A percentile compares a stretch with the other conserved stretches of the same genome.
Evolutionary conservation across 495 filamentous ascomycete species (phyloP).

Genomic region (Cercophora newfieldiana): DNA sequence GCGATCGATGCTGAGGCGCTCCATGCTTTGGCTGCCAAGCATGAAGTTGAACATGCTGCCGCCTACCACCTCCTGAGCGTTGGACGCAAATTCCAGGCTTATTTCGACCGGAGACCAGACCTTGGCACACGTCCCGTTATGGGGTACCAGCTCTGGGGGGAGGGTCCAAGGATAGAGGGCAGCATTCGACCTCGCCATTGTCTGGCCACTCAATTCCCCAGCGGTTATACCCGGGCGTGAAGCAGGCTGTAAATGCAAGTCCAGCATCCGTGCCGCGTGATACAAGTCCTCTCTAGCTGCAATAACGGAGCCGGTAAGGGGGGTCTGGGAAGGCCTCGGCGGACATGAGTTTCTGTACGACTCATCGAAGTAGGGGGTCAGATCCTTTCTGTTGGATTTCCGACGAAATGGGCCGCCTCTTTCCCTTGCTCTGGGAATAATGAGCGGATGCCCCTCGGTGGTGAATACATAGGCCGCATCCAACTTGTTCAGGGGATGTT

Average conservation of each 20-base stretch:
- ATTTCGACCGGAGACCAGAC: conserved; percentile 56
- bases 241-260: conserved; percentile 66
- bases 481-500: conserved; percentile 82
- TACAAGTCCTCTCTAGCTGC: conserved; percentile 86
- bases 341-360: conserved; percentile 60
- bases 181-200: conserved; percentile 56
- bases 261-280: conserved; percentile 83
- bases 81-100: conserved; percentile 78
- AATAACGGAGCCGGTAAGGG: conserved; percentile 72
- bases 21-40: conserved; percentile 47
- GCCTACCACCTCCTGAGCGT: conserved; percentile 55
- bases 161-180: conserved; percentile 92
- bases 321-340: conserved; percentile 53
- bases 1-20: conserved; percentile 60
- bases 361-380: conserved; percentile 36
- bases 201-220: conserved; percentile 35
- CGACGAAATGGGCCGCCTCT: conserved; percentile 20
- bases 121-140: conserved; percentile 67
- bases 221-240: conserved; percentile 33
- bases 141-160: conserved; percentile 68
- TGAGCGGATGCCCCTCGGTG: conserved; percentile 91
- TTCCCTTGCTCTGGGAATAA: conserved; percentile 62
- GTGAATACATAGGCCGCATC: conserved; percentile 91
- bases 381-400: conserved; percentile 19
- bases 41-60: conserved; percentile 58